These are phyloP conservation scores for Jamesozyma spencerorum DNA, from an alignment of 805 yeast species.

Conservation along the genomic window DNA sequence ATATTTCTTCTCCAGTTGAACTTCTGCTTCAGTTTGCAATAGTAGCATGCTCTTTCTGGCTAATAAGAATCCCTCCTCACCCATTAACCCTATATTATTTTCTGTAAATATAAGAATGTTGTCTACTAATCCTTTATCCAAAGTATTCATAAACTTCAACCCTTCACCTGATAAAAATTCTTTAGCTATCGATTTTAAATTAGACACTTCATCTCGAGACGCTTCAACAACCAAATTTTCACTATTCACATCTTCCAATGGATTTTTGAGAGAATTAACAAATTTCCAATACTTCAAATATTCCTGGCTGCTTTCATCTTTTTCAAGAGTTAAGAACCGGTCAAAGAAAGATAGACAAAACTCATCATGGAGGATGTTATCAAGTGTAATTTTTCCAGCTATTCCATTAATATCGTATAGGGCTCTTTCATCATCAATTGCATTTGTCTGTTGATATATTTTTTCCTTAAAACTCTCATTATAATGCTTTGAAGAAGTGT, in stretches of 20 bases:
- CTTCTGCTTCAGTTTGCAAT: slow-evolving; percentile 46
- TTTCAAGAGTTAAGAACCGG: slow-evolving; percentile 6
- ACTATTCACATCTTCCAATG: slow-evolving; percentile 42
- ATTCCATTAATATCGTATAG: slow-evolving; percentile 13
- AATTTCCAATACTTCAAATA: slow-evolving; percentile 57
- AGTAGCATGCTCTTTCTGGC: slow-evolving; percentile 55
- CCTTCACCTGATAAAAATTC: slow-evolving; percentile 13
- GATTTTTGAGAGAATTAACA: slow-evolving; percentile 62
- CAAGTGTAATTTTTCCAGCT: slow-evolving; percentile 11
- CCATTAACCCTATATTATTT: not conserved
- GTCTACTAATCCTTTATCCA: slow-evolving; percentile 16
- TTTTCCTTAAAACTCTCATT: not conserved
- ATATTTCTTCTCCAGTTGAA: slow-evolving; percentile 44
- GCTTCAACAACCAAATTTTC: slow-evolving; percentile 23
- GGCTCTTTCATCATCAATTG: slow-evolving; percentile 8
- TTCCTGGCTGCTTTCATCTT: slow-evolving; percentile 7
- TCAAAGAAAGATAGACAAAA: slow-evolving; percentile 13
- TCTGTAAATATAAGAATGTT: slow-evolving; percentile 10
- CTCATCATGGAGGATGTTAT: slow-evolving; percentile 14
- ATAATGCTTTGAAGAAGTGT: not conserved
- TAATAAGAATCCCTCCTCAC: slow-evolving; percentile 16
- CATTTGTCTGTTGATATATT: not conserved
- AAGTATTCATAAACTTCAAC: slow-evolving; percentile 13
- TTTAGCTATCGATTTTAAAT: slow-evolving; percentile 19
- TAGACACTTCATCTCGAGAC: slow-evolving; percentile 17